Evolutionary conservation across 805 yeast genomes (phyloP).

Genomic region (Pichia nanzhaoensis): DNA sequence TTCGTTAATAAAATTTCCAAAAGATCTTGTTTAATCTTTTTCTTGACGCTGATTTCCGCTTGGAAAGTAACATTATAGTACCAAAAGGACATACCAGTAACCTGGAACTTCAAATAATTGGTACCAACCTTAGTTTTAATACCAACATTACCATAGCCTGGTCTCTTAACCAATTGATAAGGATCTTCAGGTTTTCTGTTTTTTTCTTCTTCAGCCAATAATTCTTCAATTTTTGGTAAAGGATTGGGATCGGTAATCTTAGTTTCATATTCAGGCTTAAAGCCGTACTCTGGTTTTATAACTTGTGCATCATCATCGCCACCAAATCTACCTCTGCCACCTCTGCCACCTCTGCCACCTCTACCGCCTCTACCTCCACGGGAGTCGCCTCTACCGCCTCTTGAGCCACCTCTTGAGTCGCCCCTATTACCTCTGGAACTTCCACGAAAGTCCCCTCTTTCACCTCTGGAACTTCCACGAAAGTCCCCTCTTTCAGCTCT

Average conservation of each 20-base stretch:
- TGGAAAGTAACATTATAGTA: slow-evolving; percentile 23
- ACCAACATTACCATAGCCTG: slow-evolving; percentile 22
- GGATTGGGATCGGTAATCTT: slow-evolving; percentile 14
- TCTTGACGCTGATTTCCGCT: slow-evolving; percentile 16
- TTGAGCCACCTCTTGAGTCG: background rate
- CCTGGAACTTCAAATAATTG: slow-evolving; percentile 17
- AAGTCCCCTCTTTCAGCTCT: background rate
- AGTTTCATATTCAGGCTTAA: slow-evolving; percentile 15
- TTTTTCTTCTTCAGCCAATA: slow-evolving; percentile 10
- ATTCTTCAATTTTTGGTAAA: slow-evolving; percentile 11
- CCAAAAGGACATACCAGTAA: slow-evolving; percentile 15
- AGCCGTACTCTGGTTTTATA: slow-evolving; percentile 17
- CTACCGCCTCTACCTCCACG: slow-evolving; percentile 7
- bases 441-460: background rate
- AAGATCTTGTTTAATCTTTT: slow-evolving; percentile 16
- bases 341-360: slow-evolving; percentile 16
- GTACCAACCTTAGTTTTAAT: slow-evolving; percentile 21
- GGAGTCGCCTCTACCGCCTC: slow-evolving; percentile 2
- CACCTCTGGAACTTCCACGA: background rate
- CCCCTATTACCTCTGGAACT: slow-evolving; percentile 5
- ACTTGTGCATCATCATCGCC: slow-evolving; percentile 14
- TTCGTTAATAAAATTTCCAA: slow-evolving; percentile 18
- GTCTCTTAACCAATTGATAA: slow-evolving; percentile 16
- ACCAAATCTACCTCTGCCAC: slow-evolving; percentile 16
- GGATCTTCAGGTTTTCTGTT: slow-evolving; percentile 14